phyloP scores from a whole-genome alignment of 2,329 filamentous ascomycete species.

The Cladophialophora exuberans region DNA sequence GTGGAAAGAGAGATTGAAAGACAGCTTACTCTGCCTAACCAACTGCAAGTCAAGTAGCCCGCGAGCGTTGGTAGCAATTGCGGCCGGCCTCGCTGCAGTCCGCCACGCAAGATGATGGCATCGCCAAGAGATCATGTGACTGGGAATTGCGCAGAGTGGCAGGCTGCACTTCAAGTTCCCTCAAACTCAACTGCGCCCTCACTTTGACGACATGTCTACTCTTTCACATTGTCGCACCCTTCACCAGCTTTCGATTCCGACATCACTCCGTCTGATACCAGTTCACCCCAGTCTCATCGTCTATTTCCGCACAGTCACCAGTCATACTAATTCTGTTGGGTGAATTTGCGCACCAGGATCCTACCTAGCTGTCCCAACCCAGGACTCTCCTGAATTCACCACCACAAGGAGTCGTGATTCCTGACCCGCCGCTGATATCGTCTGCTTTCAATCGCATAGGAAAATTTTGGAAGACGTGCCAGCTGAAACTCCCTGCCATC shows the following conservation, averaged over 20 bases:
- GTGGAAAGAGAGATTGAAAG: not conserved
- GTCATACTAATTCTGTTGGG: not conserved
- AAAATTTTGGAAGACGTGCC: too few species aligned
- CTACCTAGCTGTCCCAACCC: not conserved
- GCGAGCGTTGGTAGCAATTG: constrained; percentile 3
- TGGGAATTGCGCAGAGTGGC: too few species aligned
- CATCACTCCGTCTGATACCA: not conserved
- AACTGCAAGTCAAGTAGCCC: too few species aligned
- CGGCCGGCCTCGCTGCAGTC: not conserved
- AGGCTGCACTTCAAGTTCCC: constrained; percentile 8
- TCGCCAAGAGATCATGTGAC: constrained; percentile 13
- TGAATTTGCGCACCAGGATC: not conserved
- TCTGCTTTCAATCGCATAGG: not conserved
- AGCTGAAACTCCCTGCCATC: too few species aligned
- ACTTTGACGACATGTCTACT: not conserved
- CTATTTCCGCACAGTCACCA: not conserved
- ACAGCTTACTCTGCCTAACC: constrained; percentile 20
- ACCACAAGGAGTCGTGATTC: not conserved
- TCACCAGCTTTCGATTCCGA: not conserved
- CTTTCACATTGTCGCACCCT: too few species aligned
- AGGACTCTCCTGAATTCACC: not conserved
- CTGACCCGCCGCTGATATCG: not conserved
- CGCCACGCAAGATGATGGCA: constrained; percentile 10
- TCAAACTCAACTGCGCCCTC: not conserved
- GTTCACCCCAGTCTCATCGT: not conserved